Conservation (phyloP, 169 alveolate species). For the Plasmodium gaboni region DNA sequence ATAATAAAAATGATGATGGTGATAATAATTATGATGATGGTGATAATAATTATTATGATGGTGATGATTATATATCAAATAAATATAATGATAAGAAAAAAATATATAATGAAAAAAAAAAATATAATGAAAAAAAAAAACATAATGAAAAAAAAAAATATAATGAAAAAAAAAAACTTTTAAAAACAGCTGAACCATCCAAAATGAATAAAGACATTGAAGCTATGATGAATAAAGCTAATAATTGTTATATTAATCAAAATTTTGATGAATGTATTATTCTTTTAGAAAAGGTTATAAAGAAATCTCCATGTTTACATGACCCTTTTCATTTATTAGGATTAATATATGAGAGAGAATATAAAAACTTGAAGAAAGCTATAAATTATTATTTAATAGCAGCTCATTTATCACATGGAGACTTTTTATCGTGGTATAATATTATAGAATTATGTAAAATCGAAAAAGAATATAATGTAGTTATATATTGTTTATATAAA, state of each 20-base stretch:
- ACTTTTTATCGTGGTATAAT: slow-evolving; percentile 87
- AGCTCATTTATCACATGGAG: slow-evolving; percentile 90
- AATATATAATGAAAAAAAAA: background rate
- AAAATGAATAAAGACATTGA: slow-evolving; percentile 80
- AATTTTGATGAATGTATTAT: slow-evolving; percentile 79
- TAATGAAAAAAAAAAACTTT: background rate
- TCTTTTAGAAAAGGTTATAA: slow-evolving; percentile 86
- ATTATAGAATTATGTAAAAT: slow-evolving; percentile 87
- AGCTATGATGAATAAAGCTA: slow-evolving; percentile 81
- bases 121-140: background rate
- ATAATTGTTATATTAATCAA: slow-evolving; percentile 79
- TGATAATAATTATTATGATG: background rate
- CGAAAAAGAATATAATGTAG: slow-evolving; percentile 31
- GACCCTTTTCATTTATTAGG: slow-evolving; percentile 93
- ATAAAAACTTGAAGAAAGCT: slow-evolving; percentile 87
- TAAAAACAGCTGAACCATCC: slow-evolving; percentile 49
- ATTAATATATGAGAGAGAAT: slow-evolving; percentile 90
- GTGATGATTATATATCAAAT: background rate
- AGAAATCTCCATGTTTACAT: slow-evolving; percentile 89
- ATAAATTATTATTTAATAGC: slow-evolving; percentile 90
- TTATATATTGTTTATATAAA: slow-evolving; percentile 54
- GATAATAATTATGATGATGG: background rate
- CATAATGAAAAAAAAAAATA: background rate
- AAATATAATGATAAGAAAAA: background rate
- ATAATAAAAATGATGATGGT: background rate